These are phyloP conservation scores for Teunomyces aglyptinius DNA, from an alignment of 805 yeast species.

Conservation along the genomic window DNA sequence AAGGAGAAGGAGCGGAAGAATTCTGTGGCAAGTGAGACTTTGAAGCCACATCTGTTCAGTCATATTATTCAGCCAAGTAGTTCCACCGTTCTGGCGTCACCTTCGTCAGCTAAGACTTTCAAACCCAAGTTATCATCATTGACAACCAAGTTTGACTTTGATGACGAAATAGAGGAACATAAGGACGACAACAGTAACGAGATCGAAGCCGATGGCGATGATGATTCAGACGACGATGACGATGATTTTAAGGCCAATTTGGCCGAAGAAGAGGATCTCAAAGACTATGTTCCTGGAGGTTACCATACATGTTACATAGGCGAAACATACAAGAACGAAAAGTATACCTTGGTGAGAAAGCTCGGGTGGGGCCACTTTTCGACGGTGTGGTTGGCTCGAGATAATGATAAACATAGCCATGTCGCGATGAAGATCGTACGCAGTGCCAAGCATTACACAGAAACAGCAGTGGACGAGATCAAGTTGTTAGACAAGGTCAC, in stretches of 20 bases:
- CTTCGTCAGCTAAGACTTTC: slow-evolving; percentile 33
- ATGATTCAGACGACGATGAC: slow-evolving; percentile 14
- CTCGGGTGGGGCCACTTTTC: slow-evolving; percentile 99
- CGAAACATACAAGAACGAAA: slow-evolving; percentile 71
- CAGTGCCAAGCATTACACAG: slow-evolving; percentile 86
- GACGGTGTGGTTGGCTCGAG: slow-evolving; percentile 88
- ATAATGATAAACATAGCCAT: slow-evolving; percentile 55
- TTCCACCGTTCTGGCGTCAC: slow-evolving; percentile 31
- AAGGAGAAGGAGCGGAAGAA: slow-evolving; percentile 2
- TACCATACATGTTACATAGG: slow-evolving; percentile 94
- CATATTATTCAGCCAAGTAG: slow-evolving; percentile 23
- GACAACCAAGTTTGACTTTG: slow-evolving; percentile 31
- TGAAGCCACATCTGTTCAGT: slow-evolving; percentile 13
- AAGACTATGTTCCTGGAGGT: slow-evolving; percentile 90
- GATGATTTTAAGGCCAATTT: slow-evolving; percentile 28
- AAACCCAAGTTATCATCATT: slow-evolving; percentile 38
- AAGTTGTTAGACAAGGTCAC: slow-evolving; percentile 67
- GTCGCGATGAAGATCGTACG: slow-evolving; percentile 95
- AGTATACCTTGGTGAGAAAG: slow-evolving; percentile 80
- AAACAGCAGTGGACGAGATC: slow-evolving; percentile 92
- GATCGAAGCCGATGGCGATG: slow-evolving; percentile 9
- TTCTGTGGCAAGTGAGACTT: slow-evolving; percentile 3
- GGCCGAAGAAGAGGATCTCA: slow-evolving; percentile 76
- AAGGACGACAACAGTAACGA: slow-evolving; percentile 7
- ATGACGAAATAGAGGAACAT: slow-evolving; percentile 4